Percentiles rank a stretch among this genome's conserved stretches.
Evolutionary conservation across 2,329 filamentous ascomycete genomes (phyloP).

Genomic region (Colletotrichum liaoningense): DNA sequence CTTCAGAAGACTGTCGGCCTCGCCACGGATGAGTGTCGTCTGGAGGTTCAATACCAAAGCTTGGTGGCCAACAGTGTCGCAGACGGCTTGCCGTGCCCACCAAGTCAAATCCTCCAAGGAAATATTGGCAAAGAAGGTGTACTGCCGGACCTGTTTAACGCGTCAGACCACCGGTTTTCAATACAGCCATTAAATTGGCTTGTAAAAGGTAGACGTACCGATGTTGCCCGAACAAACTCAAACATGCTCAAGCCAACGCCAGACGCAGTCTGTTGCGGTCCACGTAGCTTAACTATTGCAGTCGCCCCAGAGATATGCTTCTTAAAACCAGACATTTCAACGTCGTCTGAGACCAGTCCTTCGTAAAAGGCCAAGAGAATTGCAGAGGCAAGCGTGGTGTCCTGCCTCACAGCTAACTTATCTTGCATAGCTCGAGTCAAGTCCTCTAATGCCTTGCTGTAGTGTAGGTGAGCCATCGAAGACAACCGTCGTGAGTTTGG

Average conservation of each 20-base stretch:
- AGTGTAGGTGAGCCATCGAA: constrained; percentile 37
- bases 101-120: constrained; percentile 38
- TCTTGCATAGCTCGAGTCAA: constrained; percentile 39
- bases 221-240: constrained; percentile 39
- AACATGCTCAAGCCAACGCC: constrained; percentile 40
- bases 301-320: constrained; percentile 40
- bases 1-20: constrained; percentile 39
- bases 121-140: constrained; percentile 39
- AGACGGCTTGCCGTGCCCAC: constrained; percentile 39
- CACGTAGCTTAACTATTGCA: constrained; percentile 38
- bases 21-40: constrained; percentile 40
- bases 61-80: constrained; percentile 39
- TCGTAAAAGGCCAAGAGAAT: constrained; percentile 42
- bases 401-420: constrained; percentile 34
- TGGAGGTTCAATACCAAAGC: constrained; percentile 40
- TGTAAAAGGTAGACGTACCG: constrained; percentile 31
- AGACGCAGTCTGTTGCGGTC: constrained; percentile 32
- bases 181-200: too few relatives aligned
- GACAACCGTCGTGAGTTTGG: constrained; percentile 38
- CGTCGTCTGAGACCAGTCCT: constrained; percentile 36
- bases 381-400: constrained; percentile 38
- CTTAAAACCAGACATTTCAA: constrained; percentile 37
- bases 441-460: constrained; percentile 39
- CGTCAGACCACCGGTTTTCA: neutral
- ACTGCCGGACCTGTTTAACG: constrained; percentile 38